A percentile compares a stretch with the other conserved stretches of the same genome.
phyloP scores from a whole-genome alignment of 768 basidiomycete genomes.

The Xerocomus spinulosus region DNA sequence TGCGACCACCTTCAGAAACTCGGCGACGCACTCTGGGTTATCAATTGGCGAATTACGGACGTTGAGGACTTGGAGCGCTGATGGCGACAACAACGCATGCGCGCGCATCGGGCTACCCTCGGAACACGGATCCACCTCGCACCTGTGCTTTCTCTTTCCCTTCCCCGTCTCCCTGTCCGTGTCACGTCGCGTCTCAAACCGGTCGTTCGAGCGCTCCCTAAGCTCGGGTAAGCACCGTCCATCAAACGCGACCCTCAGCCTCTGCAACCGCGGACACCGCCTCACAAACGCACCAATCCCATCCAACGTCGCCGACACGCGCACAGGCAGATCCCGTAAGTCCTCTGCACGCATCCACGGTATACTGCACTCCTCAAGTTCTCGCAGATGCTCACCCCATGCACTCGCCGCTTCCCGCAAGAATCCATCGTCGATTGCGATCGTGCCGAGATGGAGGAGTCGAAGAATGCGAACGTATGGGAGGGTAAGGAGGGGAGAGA shows the following conservation, averaged over 20 bases:
- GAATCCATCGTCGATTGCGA: conserved; percentile 27
- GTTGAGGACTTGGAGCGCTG: conserved; percentile 22
- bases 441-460: conserved; percentile 24
- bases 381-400: conserved; percentile 24
- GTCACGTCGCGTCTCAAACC: too few relatives aligned
- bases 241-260: conserved; percentile 23
- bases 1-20: conserved; percentile 21
- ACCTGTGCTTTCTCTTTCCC: too few relatives aligned
- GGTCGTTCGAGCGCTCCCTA: background rate
- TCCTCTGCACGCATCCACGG: conserved; percentile 24
- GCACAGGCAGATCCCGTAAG: conserved; percentile 6
- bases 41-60: conserved; percentile 27
- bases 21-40: conserved; percentile 23
- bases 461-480: conserved; percentile 17
- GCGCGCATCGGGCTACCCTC: too few relatives aligned
- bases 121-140: too few relatives aligned
- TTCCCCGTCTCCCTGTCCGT: background rate
- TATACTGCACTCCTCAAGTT: conserved; percentile 25
- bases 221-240: conserved; percentile 7
- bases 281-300: conserved; percentile 20
- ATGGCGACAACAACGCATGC: background rate
- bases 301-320: conserved; percentile 16
- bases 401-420: conserved; percentile 23
- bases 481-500: conserved; percentile 23
- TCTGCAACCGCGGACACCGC: conserved; percentile 17